Percentiles rank a stretch among this genome's conserved stretches.
These are phyloP conservation scores for Pseudogymnoascus sp. DNA, from an alignment of 2,329 filamentous ascomycete species.

Conservation along the genomic window DNA sequence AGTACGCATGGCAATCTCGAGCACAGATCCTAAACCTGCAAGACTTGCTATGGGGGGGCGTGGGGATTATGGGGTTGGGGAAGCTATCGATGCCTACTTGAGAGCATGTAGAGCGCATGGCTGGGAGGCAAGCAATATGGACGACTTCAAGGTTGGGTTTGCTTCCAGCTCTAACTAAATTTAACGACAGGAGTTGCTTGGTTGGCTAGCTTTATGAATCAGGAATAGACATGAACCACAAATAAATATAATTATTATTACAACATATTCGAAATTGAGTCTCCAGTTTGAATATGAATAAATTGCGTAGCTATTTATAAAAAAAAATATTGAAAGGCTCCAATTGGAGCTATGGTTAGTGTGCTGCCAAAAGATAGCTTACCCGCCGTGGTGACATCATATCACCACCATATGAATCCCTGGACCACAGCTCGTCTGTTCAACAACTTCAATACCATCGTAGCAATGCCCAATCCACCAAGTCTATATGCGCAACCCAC, in stretches of 20 bases:
- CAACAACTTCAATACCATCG: neutral
- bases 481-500: slow-evolving; percentile 1
- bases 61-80: slow-evolving; percentile 55
- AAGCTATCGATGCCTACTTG: slow-evolving; percentile 67
- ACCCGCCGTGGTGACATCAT: slow-evolving; percentile 3
- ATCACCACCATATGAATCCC: neutral
- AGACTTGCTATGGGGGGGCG: slow-evolving; percentile 42
- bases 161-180: neutral
- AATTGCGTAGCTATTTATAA: neutral
- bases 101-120: slow-evolving; percentile 63
- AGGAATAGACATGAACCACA: neutral
- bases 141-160: slow-evolving; percentile 40
- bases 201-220: neutral
- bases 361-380: neutral
- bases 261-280: neutral
- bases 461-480: slow-evolving; percentile 3
- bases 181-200: neutral
- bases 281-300: neutral
- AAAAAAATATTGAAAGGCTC: neutral
- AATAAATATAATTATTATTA: neutral
- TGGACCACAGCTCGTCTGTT: neutral
- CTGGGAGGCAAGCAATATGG: slow-evolving; percentile 55
- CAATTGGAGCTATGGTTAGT: neutral
- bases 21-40: slow-evolving; percentile 61
- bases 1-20: slow-evolving; percentile 68